Evolutionary conservation across 1,284 basidiomycete genomes (phyloP).

Genomic region (Moesziomyces parantarcticus): DNA sequence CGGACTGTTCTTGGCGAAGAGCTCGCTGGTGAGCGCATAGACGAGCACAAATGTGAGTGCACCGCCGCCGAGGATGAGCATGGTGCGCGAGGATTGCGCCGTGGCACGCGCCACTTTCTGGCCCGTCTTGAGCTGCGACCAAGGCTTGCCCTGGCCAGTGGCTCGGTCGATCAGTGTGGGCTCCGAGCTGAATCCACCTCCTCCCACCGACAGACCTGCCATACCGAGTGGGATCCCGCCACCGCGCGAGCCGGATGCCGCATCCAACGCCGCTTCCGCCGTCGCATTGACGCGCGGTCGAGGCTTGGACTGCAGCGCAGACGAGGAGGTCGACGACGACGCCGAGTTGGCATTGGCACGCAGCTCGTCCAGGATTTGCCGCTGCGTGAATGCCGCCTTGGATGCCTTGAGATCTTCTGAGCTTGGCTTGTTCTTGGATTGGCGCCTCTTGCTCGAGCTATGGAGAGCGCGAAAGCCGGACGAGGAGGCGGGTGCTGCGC

Average conservation of each 20-base stretch:
- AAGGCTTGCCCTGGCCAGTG: constrained; percentile 69
- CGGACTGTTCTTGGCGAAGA: constrained; percentile 91
- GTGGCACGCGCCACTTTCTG: constrained; percentile 88
- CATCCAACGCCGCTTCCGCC: constrained; percentile 45
- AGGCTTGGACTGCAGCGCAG: constrained; percentile 25
- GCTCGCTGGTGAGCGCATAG: constrained; percentile 85
- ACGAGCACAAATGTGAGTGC: constrained; percentile 73
- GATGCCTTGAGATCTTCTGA: constrained; percentile 22
- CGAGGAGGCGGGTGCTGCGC: neutral
- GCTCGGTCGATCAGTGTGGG: constrained; percentile 39
- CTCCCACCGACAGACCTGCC: constrained; percentile 27
- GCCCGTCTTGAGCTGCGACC: constrained; percentile 81
- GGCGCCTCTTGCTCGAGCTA: constrained; percentile 3
- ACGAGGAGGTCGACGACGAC: constrained; percentile 28
- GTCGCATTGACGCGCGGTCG: constrained; percentile 41
- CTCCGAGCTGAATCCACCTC: constrained; percentile 13
- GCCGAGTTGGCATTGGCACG: constrained; percentile 9
- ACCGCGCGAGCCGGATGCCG: constrained; percentile 22
- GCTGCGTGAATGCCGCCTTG: constrained; percentile 36
- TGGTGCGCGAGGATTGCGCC: constrained; percentile 77
- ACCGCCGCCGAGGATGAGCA: constrained; percentile 82
- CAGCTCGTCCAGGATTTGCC: constrained; percentile 44
- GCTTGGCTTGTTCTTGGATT: constrained; percentile 6
- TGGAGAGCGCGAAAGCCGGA: constrained; percentile 3
- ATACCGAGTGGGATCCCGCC: constrained; percentile 39